Base-by-base conservation (phyloP, 1,284 basidiomycete genomes). In the Neolentinus lepideus region DNA sequence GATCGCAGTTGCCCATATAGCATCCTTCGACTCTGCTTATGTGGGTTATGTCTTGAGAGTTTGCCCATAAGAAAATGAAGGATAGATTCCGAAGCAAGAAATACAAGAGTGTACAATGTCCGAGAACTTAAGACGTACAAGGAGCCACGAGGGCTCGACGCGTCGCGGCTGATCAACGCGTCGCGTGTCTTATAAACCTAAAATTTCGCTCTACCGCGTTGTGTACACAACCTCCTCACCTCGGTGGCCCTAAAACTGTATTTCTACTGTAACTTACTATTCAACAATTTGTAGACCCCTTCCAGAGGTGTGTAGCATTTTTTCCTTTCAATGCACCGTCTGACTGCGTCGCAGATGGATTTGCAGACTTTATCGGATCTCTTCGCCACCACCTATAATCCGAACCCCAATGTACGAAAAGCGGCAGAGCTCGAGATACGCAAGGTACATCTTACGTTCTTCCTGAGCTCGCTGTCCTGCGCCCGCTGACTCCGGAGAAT, bases 321-420 rank as follows among this genome's bases (percentile, higher is more conserved):
- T 9, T 21, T 43, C 16, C 38, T 43, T 21, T 16, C 38, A 16
- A 21, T n/a, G 16, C 38, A 43, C 16, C 6, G 38, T 43, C 19
- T 21, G 38, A 50, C 12, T 21, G 47, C 22, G 22, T 26, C 14
- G 45, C 56, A 60, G 56, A 92, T 92, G 90, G 90, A 92, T 71
- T 75, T 90, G 54, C 84, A 88, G 66, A 79, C 81, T 22, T 76
- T 93, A 56, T 85, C 86, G 6, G 79, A 83, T 62, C 80, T 93
- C 55, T 92, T 92, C 66, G 78, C 87, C 11, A 84, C 85, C 43
- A 91, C 89, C 14, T 85, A 84, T 71, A 88, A 80, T 64, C 78
- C 86, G n/a, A 86, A 93, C 71, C 89, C 90, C 51, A 93, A 93
- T 75, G 80, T 85, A 58, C 85, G 91, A 61, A 90, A 89, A 64